A percentile compares a stretch with the other conserved stretches of the same genome.
phyloP scores from a whole-genome alignment of 176 grass and related monocot genomes.

The Tuctoria greenei region DNA sequence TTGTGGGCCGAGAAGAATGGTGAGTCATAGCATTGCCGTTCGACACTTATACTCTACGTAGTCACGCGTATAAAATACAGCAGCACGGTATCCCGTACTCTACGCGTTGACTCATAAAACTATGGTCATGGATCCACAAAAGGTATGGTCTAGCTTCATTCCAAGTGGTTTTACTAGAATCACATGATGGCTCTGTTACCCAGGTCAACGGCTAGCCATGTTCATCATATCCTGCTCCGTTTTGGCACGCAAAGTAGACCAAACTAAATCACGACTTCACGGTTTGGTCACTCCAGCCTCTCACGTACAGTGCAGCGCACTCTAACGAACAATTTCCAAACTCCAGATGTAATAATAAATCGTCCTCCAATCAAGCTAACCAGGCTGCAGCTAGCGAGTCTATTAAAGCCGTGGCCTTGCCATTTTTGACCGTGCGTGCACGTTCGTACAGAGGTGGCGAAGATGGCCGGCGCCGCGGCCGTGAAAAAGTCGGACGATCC shows the following conservation, averaged over 20 bases:
- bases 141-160: neutral
- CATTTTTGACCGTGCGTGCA: too few species aligned
- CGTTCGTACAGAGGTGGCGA: neutral
- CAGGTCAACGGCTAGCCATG: neutral
- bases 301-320: neutral
- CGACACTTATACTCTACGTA: too few species aligned
- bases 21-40: too few species aligned
- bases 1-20: too few species aligned
- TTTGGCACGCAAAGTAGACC: conserved; percentile 26
- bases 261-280: neutral
- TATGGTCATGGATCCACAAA: neutral
- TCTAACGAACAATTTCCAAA: neutral
- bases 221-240: neutral
- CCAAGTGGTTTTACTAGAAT: neutral
- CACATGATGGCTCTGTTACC: conserved; percentile 23
- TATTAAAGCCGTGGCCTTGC: neutral
- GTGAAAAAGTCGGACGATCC: neutral
- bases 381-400: neutral
- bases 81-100: neutral
- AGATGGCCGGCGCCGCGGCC: neutral
- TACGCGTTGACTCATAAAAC: neutral
- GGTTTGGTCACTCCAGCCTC: neutral
- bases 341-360: neutral
- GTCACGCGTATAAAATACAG: too few species aligned
- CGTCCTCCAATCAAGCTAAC: neutral